A percentile compares a stretch with the other conserved stretches of the same genome.
Conservation (phyloP, 495 filamentous ascomycete species). For the Talaromyces nanjingensis region DNA sequence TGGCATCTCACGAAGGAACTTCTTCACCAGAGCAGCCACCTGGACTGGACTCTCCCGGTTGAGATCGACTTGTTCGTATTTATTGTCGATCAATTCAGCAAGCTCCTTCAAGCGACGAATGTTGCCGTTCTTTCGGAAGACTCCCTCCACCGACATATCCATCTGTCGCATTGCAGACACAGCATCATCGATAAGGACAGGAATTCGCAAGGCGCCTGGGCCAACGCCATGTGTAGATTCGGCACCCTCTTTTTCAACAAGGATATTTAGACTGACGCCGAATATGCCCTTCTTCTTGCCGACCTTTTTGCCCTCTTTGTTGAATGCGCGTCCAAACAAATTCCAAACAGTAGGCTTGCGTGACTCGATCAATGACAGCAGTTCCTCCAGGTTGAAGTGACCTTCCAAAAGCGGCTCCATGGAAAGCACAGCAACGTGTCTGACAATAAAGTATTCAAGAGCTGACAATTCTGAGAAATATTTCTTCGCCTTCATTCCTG, state of each 20-base stretch:
- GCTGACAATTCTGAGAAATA: constrained; percentile 97
- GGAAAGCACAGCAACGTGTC: constrained; percentile 87
- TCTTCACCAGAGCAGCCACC: constrained; percentile 89
- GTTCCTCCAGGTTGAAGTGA: constrained; percentile 86
- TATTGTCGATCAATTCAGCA: constrained; percentile 77
- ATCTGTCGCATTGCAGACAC: constrained; percentile 93
- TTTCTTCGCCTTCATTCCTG: constrained; percentile 48
- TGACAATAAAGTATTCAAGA: constrained; percentile 93
- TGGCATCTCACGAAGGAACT: constrained; percentile 89
- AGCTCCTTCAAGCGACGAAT: constrained; percentile 84
- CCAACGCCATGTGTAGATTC: constrained; percentile 95
- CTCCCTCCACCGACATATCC: constrained; percentile 98
- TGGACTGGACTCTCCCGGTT: constrained; percentile 83
- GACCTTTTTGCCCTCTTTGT: constrained; percentile 68
- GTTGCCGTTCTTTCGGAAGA: constrained; percentile 99
- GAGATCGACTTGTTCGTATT: constrained; percentile 73
- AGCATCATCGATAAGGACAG: constrained; percentile 83
- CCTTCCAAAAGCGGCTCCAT: constrained; percentile 91
- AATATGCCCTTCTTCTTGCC: constrained; percentile 93
- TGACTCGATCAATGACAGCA: constrained; percentile 91
- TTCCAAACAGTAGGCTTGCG: constrained; percentile 94
- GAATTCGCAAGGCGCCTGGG: constrained; percentile 80
- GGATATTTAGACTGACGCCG: constrained; percentile 71
- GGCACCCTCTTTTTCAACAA: constrained; percentile 88
- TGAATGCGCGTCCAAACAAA: constrained; percentile 93